Conservation (phyloP, 1,139 yeast genomes). For the Saccharomycopsis hybrid region DNA sequence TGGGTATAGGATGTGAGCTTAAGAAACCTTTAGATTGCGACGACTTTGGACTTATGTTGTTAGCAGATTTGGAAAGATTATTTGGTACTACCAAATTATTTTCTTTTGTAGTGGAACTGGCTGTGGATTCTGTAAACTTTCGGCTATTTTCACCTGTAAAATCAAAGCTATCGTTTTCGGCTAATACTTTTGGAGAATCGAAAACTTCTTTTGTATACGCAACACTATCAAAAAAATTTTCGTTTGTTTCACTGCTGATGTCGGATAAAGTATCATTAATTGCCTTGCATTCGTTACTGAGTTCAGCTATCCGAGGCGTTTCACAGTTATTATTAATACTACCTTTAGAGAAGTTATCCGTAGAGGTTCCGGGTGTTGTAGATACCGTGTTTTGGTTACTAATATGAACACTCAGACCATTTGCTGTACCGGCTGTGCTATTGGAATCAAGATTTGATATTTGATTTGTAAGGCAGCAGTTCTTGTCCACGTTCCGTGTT, state of each 20-base stretch:
- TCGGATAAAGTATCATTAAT: neutral
- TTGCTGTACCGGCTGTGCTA: neutral
- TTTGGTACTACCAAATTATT: no score
- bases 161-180: no score
- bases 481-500: no score
- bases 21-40: no score
- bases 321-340: neutral
- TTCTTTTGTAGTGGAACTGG: no score
- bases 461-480: neutral
- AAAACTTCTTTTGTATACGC: no score
- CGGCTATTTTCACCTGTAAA: no score
- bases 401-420: neutral
- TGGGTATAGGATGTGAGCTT: no score
- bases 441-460: constrained; percentile 1
- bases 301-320: neutral
- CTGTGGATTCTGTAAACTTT: no score
- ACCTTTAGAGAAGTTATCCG: constrained; percentile 1
- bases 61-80: no score
- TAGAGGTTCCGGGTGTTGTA: constrained; percentile 5
- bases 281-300: neutral
- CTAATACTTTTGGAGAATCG: no score
- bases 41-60: no score
- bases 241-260: neutral
- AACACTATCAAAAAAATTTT: neutral
- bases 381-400: constrained; percentile 2